Percentiles rank a stretch among this genome's conserved stretches.
Evolutionary conservation across 1,284 basidiomycete genomes (phyloP).

Genomic region (Malassezia dermatis): DNA sequence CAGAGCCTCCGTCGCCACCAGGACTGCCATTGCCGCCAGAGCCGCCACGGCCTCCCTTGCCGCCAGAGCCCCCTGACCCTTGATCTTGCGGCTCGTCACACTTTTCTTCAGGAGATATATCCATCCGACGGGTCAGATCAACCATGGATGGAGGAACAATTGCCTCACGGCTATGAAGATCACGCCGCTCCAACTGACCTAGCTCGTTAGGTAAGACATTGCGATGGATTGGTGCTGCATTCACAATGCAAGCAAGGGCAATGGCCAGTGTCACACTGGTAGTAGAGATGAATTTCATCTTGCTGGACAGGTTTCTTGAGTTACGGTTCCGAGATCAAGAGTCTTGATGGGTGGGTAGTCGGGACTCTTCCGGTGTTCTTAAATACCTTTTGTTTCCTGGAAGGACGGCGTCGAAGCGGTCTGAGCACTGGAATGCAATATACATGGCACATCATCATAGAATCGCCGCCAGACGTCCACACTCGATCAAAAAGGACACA

Average conservation of each 20-base stretch:
- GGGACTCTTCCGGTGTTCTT: background rate
- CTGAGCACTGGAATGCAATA: background rate
- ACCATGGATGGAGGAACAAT: background rate
- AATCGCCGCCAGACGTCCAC: background rate
- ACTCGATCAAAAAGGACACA: no score
- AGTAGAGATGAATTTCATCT: slow-evolving; percentile 14
- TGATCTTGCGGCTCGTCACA: slow-evolving; percentile 3
- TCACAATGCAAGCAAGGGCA: slow-evolving; percentile 2
- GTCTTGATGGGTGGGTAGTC: background rate
- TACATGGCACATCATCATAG: background rate
- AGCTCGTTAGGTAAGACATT: background rate
- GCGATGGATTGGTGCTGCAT: background rate
- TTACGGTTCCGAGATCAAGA: background rate
- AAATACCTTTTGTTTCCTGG: background rate
- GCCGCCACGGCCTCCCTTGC: slow-evolving; percentile 5
- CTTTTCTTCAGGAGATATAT: background rate
- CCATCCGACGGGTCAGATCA: background rate
- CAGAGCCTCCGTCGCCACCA: slow-evolving; percentile 1
- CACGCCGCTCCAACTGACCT: background rate
- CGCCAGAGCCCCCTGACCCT: background rate
- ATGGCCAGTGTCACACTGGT: slow-evolving; percentile 11
- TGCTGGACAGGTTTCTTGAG: background rate
- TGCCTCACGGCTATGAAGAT: background rate
- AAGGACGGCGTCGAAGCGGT: background rate
- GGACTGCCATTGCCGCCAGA: background rate